A percentile compares a stretch with the other conserved stretches of the same genome.
Evolutionary conservation across 129 eudicot species (phyloP).

Genomic region (Tagetes erecta): DNA sequence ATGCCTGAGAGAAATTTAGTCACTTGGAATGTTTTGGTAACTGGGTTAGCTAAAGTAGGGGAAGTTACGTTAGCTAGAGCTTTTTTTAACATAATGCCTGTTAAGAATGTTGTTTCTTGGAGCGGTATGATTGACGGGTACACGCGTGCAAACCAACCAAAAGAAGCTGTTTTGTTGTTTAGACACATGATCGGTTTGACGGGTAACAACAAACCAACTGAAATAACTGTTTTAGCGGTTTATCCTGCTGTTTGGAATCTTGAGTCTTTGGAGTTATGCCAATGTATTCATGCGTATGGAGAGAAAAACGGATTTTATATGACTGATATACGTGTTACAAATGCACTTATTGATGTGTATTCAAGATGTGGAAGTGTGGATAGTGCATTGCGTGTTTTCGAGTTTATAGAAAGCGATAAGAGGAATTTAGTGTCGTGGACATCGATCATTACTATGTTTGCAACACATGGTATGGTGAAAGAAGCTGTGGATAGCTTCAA

Average conservation of each 20-base stretch:
- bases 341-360: conserved; percentile 60
- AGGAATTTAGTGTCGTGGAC: conserved; percentile 60
- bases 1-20: conserved; percentile 43
- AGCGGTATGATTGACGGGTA: conserved; percentile 56
- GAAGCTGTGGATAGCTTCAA: conserved; percentile 44
- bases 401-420: conserved; percentile 26
- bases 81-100: conserved; percentile 41
- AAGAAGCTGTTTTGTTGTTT: conserved; percentile 39
- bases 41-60: conserved; percentile 43
- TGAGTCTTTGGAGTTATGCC: conserved; percentile 44
- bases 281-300: conserved; percentile 44
- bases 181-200: conserved; percentile 29
- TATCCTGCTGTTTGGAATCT: conserved; percentile 43
- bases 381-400: conserved; percentile 44
- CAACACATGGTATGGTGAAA: conserved; percentile 53
- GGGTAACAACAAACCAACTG: conserved; percentile 28
- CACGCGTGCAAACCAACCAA: conserved; percentile 33
- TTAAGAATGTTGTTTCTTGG: conserved; percentile 49
- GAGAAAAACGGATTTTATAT: conserved; percentile 40
- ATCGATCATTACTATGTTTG: conserved; percentile 50
- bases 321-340: conserved; percentile 32
- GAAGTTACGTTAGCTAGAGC: conserved; percentile 28
- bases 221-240: conserved; percentile 44
- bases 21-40: conserved; percentile 47
- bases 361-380: conserved; percentile 51